Conservation (phyloP, 192 early-diverging fungal species). For the Pilobolus umbonatus region DNA sequence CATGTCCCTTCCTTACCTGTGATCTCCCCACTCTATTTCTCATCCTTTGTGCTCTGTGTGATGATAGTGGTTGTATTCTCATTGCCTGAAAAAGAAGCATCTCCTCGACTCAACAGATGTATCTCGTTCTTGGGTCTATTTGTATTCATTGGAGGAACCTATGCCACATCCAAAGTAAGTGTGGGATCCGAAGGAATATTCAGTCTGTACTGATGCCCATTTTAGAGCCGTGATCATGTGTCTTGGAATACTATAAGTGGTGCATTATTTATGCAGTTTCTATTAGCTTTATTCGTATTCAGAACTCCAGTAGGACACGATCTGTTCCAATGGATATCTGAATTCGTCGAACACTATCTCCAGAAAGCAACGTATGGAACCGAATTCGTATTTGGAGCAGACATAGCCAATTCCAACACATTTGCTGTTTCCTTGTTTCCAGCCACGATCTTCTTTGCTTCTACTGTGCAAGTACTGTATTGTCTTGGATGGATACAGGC, state of each 20-base stretch:
- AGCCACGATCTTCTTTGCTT: slow-evolving; percentile 84
- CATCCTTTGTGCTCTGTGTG: slow-evolving; percentile 18
- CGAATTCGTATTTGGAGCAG: slow-evolving; percentile 62
- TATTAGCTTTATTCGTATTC: slow-evolving; percentile 75
- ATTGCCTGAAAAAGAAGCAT: slow-evolving; percentile 40
- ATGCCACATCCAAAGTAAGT: slow-evolving; percentile 48
- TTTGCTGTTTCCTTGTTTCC: slow-evolving; percentile 76
- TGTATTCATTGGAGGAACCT: slow-evolving; percentile 46
- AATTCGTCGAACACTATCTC: slow-evolving; percentile 53
- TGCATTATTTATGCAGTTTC: slow-evolving; percentile 70
- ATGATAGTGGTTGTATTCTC: slow-evolving; percentile 50
- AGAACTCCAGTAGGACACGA: slow-evolving; percentile 63
- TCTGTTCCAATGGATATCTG: slow-evolving; percentile 69
- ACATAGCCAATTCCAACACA: slow-evolving; percentile 33
- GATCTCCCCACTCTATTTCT: background rate
- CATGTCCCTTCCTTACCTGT: slow-evolving; percentile 6
- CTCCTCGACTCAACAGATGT: slow-evolving; percentile 64
- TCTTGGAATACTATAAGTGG: slow-evolving; percentile 70
- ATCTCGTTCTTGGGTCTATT: slow-evolving; percentile 76
- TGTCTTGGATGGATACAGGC: slow-evolving; percentile 81
- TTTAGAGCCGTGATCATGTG: slow-evolving; percentile 54
- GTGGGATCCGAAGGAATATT: background rate
- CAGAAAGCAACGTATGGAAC: slow-evolving; percentile 62
- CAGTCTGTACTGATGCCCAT: background rate
- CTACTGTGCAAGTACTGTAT: slow-evolving; percentile 79